A percentile compares a stretch with the other conserved stretches of the same genome.
These are phyloP conservation scores for Phytopythium helicoides DNA, from an alignment of 352 stramenopile species.

Conservation along the genomic window DNA sequence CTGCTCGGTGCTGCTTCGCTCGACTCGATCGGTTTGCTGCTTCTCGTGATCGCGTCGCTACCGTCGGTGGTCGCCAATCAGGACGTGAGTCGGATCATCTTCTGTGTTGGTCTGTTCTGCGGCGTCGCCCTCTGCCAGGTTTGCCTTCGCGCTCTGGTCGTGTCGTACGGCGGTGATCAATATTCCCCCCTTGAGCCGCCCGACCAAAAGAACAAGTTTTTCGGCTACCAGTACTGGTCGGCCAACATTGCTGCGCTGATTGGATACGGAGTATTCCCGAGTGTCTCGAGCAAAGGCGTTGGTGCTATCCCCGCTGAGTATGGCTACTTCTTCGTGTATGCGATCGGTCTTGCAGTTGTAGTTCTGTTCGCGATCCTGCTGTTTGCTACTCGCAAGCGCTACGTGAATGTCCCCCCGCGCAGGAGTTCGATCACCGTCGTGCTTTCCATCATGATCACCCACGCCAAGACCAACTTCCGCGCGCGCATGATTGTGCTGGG, in stretches of 20 bases:
- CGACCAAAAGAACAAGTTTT: constrained; percentile 61
- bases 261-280: constrained; percentile 76
- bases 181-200: constrained; percentile 42
- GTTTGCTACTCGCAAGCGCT: constrained; percentile 37
- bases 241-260: constrained; percentile 72
- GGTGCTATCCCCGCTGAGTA: constrained; percentile 57
- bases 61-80: constrained; percentile 31
- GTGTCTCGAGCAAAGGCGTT: constrained; percentile 65
- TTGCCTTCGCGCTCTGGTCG: constrained; percentile 54
- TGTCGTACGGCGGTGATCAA: constrained; percentile 62
- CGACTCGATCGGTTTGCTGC: constrained; percentile 46
- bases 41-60: constrained; percentile 42
- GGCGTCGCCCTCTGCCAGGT: constrained; percentile 47
- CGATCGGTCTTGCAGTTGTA: constrained; percentile 48
- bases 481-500: constrained; percentile 36
- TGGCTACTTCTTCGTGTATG: constrained; percentile 73
- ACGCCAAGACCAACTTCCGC: constrained; percentile 21
- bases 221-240: constrained; percentile 81
- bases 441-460: constrained; percentile 29
- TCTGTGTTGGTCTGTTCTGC: constrained; percentile 52
- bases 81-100: constrained; percentile 36
- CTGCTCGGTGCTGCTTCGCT: constrained; percentile 20
- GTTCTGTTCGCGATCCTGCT: constrained; percentile 38
- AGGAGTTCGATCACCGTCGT: constrained; percentile 45
- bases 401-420: constrained; percentile 41